These are phyloP conservation scores for Oryza glumipatula DNA, from an alignment of 176 grass and related monocot genomes.

Conservation along the genomic window DNA sequence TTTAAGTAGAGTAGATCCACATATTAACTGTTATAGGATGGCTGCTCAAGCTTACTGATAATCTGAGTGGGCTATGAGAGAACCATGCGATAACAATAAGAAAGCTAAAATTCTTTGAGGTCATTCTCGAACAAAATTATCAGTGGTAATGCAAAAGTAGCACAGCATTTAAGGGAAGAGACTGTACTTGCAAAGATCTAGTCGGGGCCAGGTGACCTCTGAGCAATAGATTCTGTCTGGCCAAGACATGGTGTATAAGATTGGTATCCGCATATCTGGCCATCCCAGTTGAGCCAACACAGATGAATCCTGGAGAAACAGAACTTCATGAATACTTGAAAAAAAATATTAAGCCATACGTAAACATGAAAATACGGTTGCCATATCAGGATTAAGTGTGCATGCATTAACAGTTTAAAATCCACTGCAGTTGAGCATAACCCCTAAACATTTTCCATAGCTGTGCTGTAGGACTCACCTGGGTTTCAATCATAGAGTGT, in stretches of 20 bases:
- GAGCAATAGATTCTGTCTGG: conserved; percentile 96
- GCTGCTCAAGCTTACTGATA: background rate
- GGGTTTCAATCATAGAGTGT: conserved; percentile 98
- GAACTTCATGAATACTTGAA: conserved; percentile 26
- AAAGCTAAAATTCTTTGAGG: background rate
- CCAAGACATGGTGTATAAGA: conserved; percentile 97
- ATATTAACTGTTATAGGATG: background rate
- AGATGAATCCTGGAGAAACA: conserved; percentile 81
- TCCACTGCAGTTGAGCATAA: conserved; percentile 10
- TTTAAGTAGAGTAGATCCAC: background rate
- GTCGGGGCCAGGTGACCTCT: conserved; percentile 85
- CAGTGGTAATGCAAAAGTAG: background rate
- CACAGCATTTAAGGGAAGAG: conserved; percentile 24
- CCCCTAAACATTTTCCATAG: background rate
- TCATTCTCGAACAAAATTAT: conserved; percentile 8
- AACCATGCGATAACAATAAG: background rate
- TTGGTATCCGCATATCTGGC: conserved; percentile 97
- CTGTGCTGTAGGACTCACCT: conserved; percentile 50
- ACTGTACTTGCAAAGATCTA: conserved; percentile 94
- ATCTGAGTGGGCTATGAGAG: background rate
- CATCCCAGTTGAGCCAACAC: conserved; percentile 90
- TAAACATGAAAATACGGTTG: background rate
- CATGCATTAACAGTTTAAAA: conserved; percentile 2
- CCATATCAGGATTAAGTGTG: background rate
- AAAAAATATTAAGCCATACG: background rate